Conservation (phyloP, 139 green algal species). For the Haematococcus sp. region DNA sequence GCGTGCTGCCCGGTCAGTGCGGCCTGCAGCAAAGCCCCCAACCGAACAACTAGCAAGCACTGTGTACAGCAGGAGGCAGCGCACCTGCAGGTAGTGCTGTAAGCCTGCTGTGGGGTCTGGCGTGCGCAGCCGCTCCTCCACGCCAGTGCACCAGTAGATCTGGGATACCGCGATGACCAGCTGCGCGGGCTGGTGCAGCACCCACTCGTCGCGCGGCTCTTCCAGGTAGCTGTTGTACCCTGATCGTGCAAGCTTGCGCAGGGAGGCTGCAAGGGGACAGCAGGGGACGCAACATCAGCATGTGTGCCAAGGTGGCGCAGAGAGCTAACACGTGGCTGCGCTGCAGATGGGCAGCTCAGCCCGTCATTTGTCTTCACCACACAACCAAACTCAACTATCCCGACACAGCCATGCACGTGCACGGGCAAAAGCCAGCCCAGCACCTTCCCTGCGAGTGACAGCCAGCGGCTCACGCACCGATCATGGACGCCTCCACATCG, state of each 20-base stretch:
- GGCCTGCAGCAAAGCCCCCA: too few species aligned
- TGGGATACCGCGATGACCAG: constrained; percentile 80
- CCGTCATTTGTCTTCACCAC: too few species aligned
- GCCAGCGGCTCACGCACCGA: constrained; percentile 18
- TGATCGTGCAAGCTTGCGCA: constrained; percentile 60
- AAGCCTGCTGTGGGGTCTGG: constrained; percentile 25
- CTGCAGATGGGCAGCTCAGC: too few species aligned
- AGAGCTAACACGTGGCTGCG: too few species aligned
- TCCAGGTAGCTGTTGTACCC: constrained; percentile 58
- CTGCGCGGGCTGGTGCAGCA: constrained; percentile 79
- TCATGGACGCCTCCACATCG: constrained; percentile 74
- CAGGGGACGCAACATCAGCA: neutral
- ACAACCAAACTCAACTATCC: too few species aligned
- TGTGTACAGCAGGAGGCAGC: too few species aligned
- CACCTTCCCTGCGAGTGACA: too few species aligned
- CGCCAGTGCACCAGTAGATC: constrained; percentile 72
- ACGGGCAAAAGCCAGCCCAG: too few species aligned
- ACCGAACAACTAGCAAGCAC: too few species aligned
- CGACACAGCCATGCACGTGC: too few species aligned
- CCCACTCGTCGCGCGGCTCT: constrained; percentile 64
- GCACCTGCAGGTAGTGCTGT: constrained; percentile 44
- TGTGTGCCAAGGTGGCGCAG: too few species aligned
- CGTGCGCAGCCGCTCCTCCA: constrained; percentile 53
- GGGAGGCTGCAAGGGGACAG: constrained; percentile 25
- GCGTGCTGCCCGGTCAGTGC: neutral